A percentile compares a stretch with the other conserved stretches of the same genome.
Evolutionary conservation across 768 basidiomycete genomes (phyloP).

Genomic region (Mycena albidolilacea): DNA sequence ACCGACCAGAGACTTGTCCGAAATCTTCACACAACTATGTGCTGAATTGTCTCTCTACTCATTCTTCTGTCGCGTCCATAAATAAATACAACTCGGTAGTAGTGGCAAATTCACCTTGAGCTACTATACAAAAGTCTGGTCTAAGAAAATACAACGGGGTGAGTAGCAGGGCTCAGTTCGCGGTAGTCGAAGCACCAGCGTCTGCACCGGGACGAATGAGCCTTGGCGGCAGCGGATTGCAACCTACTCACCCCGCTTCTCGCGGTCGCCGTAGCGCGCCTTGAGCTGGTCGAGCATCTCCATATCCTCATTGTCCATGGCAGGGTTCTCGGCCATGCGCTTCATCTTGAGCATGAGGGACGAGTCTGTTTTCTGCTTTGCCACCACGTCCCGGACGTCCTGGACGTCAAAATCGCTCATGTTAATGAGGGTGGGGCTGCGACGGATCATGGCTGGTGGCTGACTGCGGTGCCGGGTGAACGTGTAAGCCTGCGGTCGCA

Average conservation of each 20-base stretch:
- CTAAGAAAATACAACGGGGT: too few relatives aligned
- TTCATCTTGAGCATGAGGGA: constrained; percentile 61
- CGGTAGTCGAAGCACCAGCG: constrained; percentile 21
- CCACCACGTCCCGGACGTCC: constrained; percentile 76
- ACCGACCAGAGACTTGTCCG: too few relatives aligned
- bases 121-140: too few relatives aligned
- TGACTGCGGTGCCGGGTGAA: constrained; percentile 2
- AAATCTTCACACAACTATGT: too few relatives aligned
- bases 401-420: constrained; percentile 86
- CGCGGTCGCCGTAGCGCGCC: constrained; percentile 45
- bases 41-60: too few relatives aligned
- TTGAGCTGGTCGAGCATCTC: constrained; percentile 52
- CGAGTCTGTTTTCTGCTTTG: constrained; percentile 61
- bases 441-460: constrained; percentile 72
- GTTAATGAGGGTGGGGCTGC: constrained; percentile 81
- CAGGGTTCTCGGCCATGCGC: constrained; percentile 59
- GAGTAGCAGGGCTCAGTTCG: background rate
- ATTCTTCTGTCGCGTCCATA: too few relatives aligned
- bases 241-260: constrained; percentile 37
- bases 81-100: too few relatives aligned
- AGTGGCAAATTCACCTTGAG: too few relatives aligned
- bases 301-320: constrained; percentile 47
- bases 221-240: background rate
- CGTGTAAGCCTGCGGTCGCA: constrained; percentile 26
- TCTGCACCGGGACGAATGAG: background rate